These are phyloP conservation scores for Saccharum hybrid DNA, from an alignment of 202 grass and related monocot genomes.

Conservation along the genomic window DNA sequence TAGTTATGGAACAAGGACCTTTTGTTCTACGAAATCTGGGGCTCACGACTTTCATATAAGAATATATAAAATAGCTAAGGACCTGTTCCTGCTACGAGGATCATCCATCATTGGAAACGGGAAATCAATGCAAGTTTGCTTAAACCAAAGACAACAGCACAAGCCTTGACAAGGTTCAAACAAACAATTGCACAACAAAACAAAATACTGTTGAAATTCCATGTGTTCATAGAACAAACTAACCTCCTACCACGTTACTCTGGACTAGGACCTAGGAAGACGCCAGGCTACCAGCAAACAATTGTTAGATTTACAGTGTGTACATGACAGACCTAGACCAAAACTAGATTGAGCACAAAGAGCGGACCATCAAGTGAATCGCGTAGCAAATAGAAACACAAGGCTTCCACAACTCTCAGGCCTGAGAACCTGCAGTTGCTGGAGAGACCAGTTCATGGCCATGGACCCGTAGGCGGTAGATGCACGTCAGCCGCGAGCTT, in stretches of 20 bases:
- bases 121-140: not conserved
- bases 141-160: not conserved
- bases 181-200: not conserved
- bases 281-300: constrained; percentile 19
- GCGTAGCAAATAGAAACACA: constrained; percentile 14
- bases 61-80: no score
- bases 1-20: no score
- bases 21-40: no score
- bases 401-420: constrained; percentile 2
- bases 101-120: not conserved
- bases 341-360: constrained; percentile 31
- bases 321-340: constrained; percentile 36
- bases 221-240: constrained; percentile 10
- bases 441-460: constrained; percentile 52
- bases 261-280: constrained; percentile 18
- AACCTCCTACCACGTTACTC: constrained; percentile 21
- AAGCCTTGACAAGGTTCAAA: not conserved
- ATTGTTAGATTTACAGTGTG: constrained; percentile 47
- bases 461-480: constrained; percentile 75
- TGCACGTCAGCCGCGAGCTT: constrained; percentile 62
- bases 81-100: not conserved
- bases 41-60: no score
- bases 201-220: not conserved
- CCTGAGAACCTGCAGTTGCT: not conserved
- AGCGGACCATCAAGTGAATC: constrained; percentile 14